phyloP scores from a whole-genome alignment of 2,329 filamentous ascomycete species.

The Davidsoniella australis region DNA sequence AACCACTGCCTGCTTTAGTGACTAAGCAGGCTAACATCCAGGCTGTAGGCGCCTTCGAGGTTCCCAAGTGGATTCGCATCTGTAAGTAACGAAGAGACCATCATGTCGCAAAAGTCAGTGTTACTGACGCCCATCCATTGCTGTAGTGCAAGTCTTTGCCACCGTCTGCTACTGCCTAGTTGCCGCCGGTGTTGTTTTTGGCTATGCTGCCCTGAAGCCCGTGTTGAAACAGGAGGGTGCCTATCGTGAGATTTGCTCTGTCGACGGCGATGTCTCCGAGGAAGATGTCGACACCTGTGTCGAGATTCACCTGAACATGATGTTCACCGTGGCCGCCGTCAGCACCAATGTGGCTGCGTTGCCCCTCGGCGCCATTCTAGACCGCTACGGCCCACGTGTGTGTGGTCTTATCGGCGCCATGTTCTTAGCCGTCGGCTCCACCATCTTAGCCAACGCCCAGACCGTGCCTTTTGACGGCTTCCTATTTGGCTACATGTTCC shows the following conservation, averaged over 20 bases:
- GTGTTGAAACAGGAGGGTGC: constrained; percentile 58
- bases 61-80: constrained; percentile 35
- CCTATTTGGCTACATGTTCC: constrained; percentile 55
- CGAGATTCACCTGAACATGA: constrained; percentile 59
- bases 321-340: constrained; percentile 83
- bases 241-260: constrained; percentile 45
- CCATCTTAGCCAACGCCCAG: constrained; percentile 53
- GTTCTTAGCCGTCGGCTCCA: constrained; percentile 51
- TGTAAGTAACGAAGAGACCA: constrained; percentile 22
- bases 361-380: constrained; percentile 70
- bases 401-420: constrained; percentile 55
- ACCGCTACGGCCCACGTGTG: constrained; percentile 62
- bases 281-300: constrained; percentile 26
- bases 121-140: no score
- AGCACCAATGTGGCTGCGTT: constrained; percentile 76
- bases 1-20: constrained; percentile 30
- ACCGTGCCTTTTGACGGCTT: constrained; percentile 56
- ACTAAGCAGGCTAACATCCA: constrained; percentile 25
- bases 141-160: constrained; percentile 22
- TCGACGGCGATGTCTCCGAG: constrained; percentile 13
- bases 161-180: constrained; percentile 24
- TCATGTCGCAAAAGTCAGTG: no score
- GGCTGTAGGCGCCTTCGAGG: constrained; percentile 35
- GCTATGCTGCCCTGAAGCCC: constrained; percentile 71
- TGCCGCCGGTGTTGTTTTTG: constrained; percentile 56